phyloP scores from a whole-genome alignment of 108 stramenopile genomes.

The Cyclostephanos tholiformis region DNA sequence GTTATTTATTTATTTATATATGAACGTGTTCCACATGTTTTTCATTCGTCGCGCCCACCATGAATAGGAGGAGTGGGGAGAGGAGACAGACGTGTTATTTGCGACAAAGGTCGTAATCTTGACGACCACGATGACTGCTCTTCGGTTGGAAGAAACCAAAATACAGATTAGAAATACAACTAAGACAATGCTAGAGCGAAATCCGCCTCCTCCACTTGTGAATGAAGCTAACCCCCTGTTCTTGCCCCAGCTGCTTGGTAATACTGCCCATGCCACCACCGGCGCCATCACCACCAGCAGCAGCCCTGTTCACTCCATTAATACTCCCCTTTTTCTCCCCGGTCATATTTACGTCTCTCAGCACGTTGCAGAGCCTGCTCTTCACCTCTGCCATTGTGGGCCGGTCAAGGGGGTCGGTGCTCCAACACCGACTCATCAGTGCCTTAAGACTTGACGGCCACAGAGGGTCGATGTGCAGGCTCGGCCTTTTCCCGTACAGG shows the following conservation, averaged over 20 bases:
- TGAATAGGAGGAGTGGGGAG: too few species aligned
- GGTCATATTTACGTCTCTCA: slow-evolving; percentile 26
- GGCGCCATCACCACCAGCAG: not conserved
- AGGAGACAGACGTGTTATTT: too few species aligned
- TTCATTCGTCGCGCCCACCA: too few species aligned
- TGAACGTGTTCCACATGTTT: too few species aligned
- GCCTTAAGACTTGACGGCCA: slow-evolving; percentile 70
- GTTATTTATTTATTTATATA: too few species aligned
- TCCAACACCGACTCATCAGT: slow-evolving; percentile 73
- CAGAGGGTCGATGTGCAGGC: slow-evolving; percentile 55
- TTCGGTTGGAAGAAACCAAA: not conserved
- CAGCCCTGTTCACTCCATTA: not conserved
- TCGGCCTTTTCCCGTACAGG: slow-evolving; percentile 62
- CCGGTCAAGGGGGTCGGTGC: slow-evolving; percentile 44
- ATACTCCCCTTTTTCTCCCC: not conserved
- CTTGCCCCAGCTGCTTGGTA: not conserved
- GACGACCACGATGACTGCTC: not conserved
- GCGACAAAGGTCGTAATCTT: too few species aligned
- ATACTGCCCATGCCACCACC: not conserved
- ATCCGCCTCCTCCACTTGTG: slow-evolving; percentile 2
- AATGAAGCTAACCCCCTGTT: slow-evolving; percentile 6
- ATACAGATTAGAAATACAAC: not conserved
- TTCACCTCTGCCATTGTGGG: slow-evolving; percentile 57
- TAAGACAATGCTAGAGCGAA: not conserved
- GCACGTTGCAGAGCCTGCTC: slow-evolving; percentile 35